Percentiles rank a stretch among this genome's conserved stretches.
These are phyloP conservation scores for Quercus alba DNA, from an alignment of 306 rosid genomes.

Conservation along the genomic window DNA sequence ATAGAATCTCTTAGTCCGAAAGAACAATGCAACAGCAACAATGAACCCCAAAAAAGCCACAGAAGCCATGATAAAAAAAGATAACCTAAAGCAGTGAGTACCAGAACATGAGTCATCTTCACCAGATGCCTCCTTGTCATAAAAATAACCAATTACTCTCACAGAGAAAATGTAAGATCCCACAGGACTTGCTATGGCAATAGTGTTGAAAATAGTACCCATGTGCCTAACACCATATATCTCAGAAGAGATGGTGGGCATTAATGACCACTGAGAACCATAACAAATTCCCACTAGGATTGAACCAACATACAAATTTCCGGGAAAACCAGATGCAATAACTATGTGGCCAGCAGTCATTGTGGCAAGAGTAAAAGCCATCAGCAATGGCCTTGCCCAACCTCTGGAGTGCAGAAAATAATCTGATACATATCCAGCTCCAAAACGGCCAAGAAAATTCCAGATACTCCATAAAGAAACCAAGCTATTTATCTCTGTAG, in stretches of 20 bases:
- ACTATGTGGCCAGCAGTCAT: slow-evolving; percentile 68
- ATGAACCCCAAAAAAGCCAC: slow-evolving; percentile 61
- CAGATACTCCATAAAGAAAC: slow-evolving; percentile 95
- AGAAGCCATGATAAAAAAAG: slow-evolving; percentile 69
- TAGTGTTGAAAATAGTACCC: slow-evolving; percentile 90
- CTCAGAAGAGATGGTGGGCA: slow-evolving; percentile 89
- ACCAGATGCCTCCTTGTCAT: slow-evolving; percentile 52
- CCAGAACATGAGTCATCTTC: slow-evolving; percentile 56
- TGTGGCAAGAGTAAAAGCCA: slow-evolving; percentile 48
- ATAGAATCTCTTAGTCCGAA: slow-evolving; percentile 72
- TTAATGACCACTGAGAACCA: slow-evolving; percentile 90
- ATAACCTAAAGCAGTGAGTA: slow-evolving; percentile 64
- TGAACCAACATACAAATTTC: slow-evolving; percentile 76
- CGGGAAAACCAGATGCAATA: slow-evolving; percentile 66
- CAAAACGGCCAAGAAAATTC: slow-evolving; percentile 94
- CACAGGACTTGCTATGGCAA: slow-evolving; percentile 77
- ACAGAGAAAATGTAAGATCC: slow-evolving; percentile 95
- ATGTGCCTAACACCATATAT: slow-evolving; percentile 84
- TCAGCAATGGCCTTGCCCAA: slow-evolving; percentile 75
- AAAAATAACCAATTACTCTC: slow-evolving; percentile 72
- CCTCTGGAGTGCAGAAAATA: slow-evolving; percentile 60
- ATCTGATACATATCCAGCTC: slow-evolving; percentile 84
- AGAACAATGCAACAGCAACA: slow-evolving; percentile 55
- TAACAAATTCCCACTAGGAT: slow-evolving; percentile 79
- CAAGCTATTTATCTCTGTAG: slow-evolving; percentile 52